A percentile compares a stretch with the other conserved stretches of the same genome.
These are phyloP conservation scores for Rubia balearica DNA, from an alignment of 305 asterid genomes.

Conservation along the genomic window DNA sequence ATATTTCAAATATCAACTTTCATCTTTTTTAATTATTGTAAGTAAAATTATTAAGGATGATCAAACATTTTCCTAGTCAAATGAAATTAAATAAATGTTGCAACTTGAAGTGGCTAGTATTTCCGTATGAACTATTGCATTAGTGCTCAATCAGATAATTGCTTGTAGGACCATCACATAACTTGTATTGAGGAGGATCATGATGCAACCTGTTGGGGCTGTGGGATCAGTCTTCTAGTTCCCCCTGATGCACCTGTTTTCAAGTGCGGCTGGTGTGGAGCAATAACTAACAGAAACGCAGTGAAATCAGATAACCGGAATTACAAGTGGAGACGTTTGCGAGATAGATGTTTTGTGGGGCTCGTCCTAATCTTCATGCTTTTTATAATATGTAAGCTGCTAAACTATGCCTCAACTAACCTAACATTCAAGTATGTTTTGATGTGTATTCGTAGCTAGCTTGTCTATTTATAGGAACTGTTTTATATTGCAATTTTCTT, in stretches of 20 bases:
- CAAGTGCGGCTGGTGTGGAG: constrained; percentile 96
- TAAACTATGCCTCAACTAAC: constrained; percentile 5
- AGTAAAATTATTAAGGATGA: too few species aligned
- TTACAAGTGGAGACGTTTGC: constrained; percentile 54
- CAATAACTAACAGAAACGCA: constrained; percentile 56
- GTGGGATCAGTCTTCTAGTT: constrained; percentile 79
- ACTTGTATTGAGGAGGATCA: constrained; percentile 41
- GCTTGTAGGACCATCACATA: constrained; percentile 50
- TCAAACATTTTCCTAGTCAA: background rate
- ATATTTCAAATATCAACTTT: background rate
- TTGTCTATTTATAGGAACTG: background rate
- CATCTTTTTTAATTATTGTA: background rate
- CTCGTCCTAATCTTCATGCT: constrained; percentile 56
- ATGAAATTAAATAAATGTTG: background rate
- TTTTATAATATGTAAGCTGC: constrained; percentile 65
- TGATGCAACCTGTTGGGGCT: constrained; percentile 87
- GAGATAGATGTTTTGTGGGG: constrained; percentile 62
- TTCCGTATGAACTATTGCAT: background rate
- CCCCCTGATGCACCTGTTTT: constrained; percentile 60
- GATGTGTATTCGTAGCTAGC: background rate
- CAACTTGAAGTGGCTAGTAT: background rate
- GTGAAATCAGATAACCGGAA: constrained; percentile 34
- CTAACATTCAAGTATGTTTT: background rate
- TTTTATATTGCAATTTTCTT: background rate
- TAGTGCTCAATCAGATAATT: constrained; percentile 15